Base-by-base conservation (phyloP, 106 monocot genomes). In the Vanilla planifolia region DNA sequence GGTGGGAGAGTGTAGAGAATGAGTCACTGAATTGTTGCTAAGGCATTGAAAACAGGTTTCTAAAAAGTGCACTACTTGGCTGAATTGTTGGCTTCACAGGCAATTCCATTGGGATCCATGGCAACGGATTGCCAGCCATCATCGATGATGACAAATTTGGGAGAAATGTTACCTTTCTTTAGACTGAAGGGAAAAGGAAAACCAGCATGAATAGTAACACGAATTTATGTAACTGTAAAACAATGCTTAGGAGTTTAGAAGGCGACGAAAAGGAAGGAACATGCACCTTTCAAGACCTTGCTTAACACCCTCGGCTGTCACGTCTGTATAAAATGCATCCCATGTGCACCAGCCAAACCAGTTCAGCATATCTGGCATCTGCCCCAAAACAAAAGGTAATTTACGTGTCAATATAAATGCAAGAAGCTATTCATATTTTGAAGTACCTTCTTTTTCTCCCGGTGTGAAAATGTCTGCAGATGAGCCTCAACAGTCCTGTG, bases 271-370 rank as follows among this genome's bases (percentile, higher is more conserved):
- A 8, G 33, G 46, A 9, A 63, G 26, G 37, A 46, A 28, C 33
- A 52, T 1, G 11, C 22, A 89, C 89, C 85, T 89, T 59, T 84
- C 59, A 11, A 89, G 53, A 28, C 84, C 83, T 65, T 80, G 60
- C 25, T 61, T 62, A 13, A 89, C 75, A 25, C 89, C 89, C 26
- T 84, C 65, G 0, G 89, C 64, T 30, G 79, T 84, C 15, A 89
- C 89, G 51, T 80, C 22, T 14, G 84, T 89, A 55, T 89, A 89
- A 56, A 89, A 89, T 59, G 89, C 89, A 74, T 89, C 89, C 89
- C 89, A 89, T 51, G 89, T 89, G 56, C 89, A 89, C 89, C 89
- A 89, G 21, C 89, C 89, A 69, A 89, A 89, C 89, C 89, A 89
- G 68, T 89, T 75, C 34, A 89, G 23, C 71, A 85, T 67, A 35